Evolutionary conservation across 306 rosid species (phyloP).

Genomic region (Trifolium repens): DNA sequence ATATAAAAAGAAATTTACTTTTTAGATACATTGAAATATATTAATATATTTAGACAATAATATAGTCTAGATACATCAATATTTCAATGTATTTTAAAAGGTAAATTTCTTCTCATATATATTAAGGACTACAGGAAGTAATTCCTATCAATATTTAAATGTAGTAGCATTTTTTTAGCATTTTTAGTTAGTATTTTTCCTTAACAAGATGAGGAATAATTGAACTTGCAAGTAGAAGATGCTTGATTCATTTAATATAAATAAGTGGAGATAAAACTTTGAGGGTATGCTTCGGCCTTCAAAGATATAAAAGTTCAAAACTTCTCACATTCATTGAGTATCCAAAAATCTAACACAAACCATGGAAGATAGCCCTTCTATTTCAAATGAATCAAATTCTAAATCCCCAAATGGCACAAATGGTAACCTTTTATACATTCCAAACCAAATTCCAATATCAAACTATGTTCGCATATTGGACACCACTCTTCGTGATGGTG

Average conservation of each 20-base stretch:
- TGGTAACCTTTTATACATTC: slow-evolving; percentile 62
- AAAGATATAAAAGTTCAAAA: background rate
- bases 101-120: too few relatives aligned
- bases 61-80: too few relatives aligned
- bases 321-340: background rate
- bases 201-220: background rate
- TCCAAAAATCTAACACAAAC: background rate
- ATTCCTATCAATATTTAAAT: too few relatives aligned
- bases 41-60: too few relatives aligned
- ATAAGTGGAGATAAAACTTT: background rate
- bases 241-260: background rate
- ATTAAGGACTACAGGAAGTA: too few relatives aligned
- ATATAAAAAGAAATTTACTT: too few relatives aligned
- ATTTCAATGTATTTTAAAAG: too few relatives aligned
- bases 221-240: background rate
- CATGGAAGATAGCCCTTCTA: background rate
- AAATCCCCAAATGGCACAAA: background rate
- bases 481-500: slow-evolving; percentile 97
- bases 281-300: background rate
- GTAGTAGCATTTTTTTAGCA: too few relatives aligned
- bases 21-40: too few relatives aligned
- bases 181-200: too few relatives aligned
- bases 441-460: slow-evolving; percentile 72
- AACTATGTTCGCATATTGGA: slow-evolving; percentile 74
- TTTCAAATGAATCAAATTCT: background rate